These are phyloP conservation scores for Cryptococcus deneoformans DNA, from an alignment of 1,284 basidiomycete genomes.

Conservation along the genomic window DNA sequence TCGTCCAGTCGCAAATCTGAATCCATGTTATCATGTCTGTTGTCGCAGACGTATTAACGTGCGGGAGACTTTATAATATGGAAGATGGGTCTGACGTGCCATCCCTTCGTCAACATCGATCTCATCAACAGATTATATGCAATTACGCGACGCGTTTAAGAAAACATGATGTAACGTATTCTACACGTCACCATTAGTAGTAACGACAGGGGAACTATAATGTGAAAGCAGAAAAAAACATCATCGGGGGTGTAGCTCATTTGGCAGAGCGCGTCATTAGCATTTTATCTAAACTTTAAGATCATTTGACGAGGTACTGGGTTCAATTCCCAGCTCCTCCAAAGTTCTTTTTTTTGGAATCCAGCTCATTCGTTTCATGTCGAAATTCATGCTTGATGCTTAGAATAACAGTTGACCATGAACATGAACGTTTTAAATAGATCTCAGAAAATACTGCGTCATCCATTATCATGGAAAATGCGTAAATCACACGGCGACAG, in stretches of 20 bases:
- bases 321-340: constrained; percentile 7
- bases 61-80: background rate
- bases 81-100: background rate
- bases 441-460: no score
- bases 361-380: background rate
- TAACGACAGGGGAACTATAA: no score
- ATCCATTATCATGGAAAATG: no score
- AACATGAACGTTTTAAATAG: no score
- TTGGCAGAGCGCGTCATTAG: constrained; percentile 8
- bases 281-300: background rate
- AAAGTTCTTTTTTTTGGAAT: background rate
- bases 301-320: constrained; percentile 4
- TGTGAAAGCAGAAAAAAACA: background rate
- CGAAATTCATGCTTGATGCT: no score
- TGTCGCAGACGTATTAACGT: background rate
- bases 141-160: background rate
- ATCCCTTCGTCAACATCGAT: background rate
- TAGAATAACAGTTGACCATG: no score
- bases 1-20: constrained; percentile 3
- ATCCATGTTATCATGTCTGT: background rate
- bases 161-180: no score
- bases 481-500: no score
- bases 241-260: constrained; percentile 2
- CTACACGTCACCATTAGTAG: no score
- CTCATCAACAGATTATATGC: background rate